These are phyloP conservation scores for Nidularia sp. DNA, from an alignment of 768 basidiomycete genomes.

Conservation along the genomic window DNA sequence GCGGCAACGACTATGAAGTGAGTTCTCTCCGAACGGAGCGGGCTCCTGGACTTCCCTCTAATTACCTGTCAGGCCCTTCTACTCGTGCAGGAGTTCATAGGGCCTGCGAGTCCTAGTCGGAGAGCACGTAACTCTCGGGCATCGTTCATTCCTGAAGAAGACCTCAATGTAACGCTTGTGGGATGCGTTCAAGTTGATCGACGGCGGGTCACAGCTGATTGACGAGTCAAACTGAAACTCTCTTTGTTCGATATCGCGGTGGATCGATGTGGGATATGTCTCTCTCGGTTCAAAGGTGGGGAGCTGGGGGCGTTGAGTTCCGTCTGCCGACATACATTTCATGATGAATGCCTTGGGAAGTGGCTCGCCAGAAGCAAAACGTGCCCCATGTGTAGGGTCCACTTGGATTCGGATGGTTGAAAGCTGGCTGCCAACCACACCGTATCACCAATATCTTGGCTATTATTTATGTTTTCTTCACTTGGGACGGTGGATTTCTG, in stretches of 20 bases:
- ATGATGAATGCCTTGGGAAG: constrained; percentile 56
- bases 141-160: not conserved
- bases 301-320: constrained; percentile 55
- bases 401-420: constrained; percentile 25
- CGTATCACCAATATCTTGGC: not conserved
- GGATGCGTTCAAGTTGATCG: constrained; percentile 54
- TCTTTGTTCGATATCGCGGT: constrained; percentile 58
- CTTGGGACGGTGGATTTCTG: not conserved
- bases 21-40: constrained; percentile 24
- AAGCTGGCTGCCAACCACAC: constrained; percentile 14
- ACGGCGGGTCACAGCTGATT: constrained; percentile 55
- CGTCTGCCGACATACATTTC: constrained; percentile 62
- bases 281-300: constrained; percentile 60
- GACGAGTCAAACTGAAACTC: constrained; percentile 70
- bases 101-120: constrained; percentile 35
- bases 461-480: not conserved
- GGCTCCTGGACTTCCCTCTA: constrained; percentile 9
- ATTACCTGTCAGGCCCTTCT: constrained; percentile 44
- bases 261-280: constrained; percentile 70
- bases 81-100: constrained; percentile 58
- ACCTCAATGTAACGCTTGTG: constrained; percentile 27
- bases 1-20: constrained; percentile 65
- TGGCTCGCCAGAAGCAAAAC: constrained; percentile 60
- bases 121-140: not conserved
- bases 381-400: constrained; percentile 63